Base-by-base conservation (phyloP, 2,329 filamentous ascomycete species). In the Aspergillus phoenicis region DNA sequence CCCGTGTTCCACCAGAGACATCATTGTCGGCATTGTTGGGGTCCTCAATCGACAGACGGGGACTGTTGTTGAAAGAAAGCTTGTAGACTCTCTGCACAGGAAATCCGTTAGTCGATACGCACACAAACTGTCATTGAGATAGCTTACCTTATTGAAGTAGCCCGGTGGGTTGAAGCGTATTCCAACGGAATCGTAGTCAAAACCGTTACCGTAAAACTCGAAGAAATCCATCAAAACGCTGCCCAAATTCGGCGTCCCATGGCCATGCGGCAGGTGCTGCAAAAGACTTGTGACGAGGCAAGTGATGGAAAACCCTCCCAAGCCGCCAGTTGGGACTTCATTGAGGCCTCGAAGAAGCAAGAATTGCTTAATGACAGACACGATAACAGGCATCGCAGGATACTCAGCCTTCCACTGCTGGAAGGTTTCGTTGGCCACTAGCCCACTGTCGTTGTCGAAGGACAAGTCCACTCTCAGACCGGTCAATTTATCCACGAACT, bases 251-350 rank as follows among this genome's bases (percentile, higher is more conserved):
- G 88, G 83, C 39, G 87, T 82, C 1, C 84, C 81, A 4, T 91
- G 87, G 1, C 89, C 81, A 63, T 88, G 84, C 8, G 92, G 91
- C 81, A 93, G 86, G 65, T 91, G 82, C 73, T 97, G 91, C 51
- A 98, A 79, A 76, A 97, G 87, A 80, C 91, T 95, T 61, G 95
- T 91, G 5, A 97, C 91, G 64, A 99, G 83, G 80, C 95, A 99
- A 59, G 94, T 97, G 65, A 96, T 90, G 1, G 93, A 91, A 73
- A 97, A 98, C 2, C 95, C 95, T 57, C 95, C 95, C 56, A 99
- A 87, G 2, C 95, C 95, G 59, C 95, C 95, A 62, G 88, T 91
- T 43, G 91, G 90, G 4, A 96, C 93, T 75, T 99, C 95, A 68
- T 97, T 97, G 56, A 97, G 82, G 0, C 89, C 91, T 63, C 93